Conservation (phyloP, 768 basidiomycete species). For the Omphalotus guepiniiformis region DNA sequence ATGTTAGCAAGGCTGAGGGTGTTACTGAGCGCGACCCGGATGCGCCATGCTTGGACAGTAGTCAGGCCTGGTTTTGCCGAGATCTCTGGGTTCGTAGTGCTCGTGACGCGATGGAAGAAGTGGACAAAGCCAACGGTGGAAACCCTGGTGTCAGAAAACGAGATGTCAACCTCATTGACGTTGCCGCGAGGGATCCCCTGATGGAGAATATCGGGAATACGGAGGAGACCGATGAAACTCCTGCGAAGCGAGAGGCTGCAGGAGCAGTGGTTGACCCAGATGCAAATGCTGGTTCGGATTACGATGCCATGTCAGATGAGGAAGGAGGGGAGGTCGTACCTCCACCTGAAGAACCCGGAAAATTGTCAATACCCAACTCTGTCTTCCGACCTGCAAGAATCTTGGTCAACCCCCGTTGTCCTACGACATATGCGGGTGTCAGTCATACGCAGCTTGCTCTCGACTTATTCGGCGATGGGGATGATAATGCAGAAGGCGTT, state of each 20-base stretch:
- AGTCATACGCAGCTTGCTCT: conserved; percentile 94
- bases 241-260: conserved; percentile 18
- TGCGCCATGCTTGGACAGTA: conserved; percentile 89
- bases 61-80: conserved; percentile 97
- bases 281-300: conserved; percentile 83
- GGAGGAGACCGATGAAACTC: conserved; percentile 22
- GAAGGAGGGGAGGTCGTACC: conserved; percentile 44
- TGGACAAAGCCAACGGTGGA: conserved; percentile 38
- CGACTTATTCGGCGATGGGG: conserved; percentile 86
- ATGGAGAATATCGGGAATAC: conserved; percentile 31
- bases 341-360: conserved; percentile 30
- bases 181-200: conserved; percentile 28
- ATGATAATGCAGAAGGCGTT: conserved; percentile 45
- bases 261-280: conserved; percentile 50
- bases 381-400: conserved; percentile 88
- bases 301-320: conserved; percentile 77
- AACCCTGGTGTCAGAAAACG: conserved; percentile 18
- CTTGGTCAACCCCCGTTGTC: conserved; percentile 92
- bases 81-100: conserved; percentile 95
- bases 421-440: conserved; percentile 97
- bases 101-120: conserved; percentile 63
- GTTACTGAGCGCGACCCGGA: conserved; percentile 62
- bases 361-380: conserved; percentile 77
- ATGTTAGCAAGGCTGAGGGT: conserved; percentile 61
- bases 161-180: conserved; percentile 22